Evolutionary conservation across 176 grass and related monocot species (phyloP).

Genomic region (Musa acuminata): DNA sequence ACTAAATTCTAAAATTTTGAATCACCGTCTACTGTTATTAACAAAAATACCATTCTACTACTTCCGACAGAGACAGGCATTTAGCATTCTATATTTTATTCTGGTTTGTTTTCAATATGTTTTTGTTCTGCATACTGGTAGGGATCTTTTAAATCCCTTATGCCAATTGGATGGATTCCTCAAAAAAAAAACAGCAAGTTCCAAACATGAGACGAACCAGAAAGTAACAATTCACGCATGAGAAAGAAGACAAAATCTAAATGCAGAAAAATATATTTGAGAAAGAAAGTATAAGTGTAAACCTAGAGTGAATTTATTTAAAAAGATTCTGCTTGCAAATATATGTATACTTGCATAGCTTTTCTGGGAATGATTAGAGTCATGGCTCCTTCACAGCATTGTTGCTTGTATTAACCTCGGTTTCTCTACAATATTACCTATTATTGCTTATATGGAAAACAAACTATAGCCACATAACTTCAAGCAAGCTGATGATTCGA

Average conservation of each 20-base stretch:
- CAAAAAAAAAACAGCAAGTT: not conserved
- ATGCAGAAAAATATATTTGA: not conserved
- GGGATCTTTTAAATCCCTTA: too few relatives aligned
- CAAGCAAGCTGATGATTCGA: not conserved
- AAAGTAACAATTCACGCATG: not conserved
- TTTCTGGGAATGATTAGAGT: not conserved
- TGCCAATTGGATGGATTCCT: too few relatives aligned
- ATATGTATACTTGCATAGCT: too few relatives aligned
- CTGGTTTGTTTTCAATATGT: too few relatives aligned
- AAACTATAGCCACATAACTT: not conserved
- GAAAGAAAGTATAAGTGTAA: not conserved
- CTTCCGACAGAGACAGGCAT: too few relatives aligned
- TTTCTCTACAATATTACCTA: too few relatives aligned
- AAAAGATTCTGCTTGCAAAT: not conserved
- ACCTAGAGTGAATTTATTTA: not conserved
- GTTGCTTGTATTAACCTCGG: too few relatives aligned
- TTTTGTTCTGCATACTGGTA: too few relatives aligned
- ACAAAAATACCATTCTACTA: too few relatives aligned
- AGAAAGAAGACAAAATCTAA: not conserved
- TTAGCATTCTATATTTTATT: too few relatives aligned
- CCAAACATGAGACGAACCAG: not conserved
- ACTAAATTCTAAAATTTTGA: too few relatives aligned
- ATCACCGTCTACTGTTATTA: too few relatives aligned
- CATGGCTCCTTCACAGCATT: not conserved
- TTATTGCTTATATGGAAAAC: not conserved